Conservation (phyloP, 805 yeast genomes). For the Ogataea kodamae region DNA sequence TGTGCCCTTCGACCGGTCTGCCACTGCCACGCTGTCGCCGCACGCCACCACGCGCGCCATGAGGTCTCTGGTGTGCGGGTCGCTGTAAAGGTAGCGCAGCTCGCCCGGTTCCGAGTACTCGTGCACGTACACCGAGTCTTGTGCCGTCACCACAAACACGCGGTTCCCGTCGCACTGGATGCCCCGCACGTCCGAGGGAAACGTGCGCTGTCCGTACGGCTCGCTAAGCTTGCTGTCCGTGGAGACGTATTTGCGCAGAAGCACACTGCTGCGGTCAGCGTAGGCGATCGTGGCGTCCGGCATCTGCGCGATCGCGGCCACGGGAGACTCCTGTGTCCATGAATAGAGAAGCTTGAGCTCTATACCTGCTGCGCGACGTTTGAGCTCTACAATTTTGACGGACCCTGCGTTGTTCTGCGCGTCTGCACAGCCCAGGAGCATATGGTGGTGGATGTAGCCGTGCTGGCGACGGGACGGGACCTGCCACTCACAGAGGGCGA, state of each 20-base stretch:
- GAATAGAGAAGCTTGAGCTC: conserved; percentile 16
- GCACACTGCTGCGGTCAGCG: conserved; percentile 17
- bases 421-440: conserved; percentile 34
- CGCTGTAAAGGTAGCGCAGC: conserved; percentile 17
- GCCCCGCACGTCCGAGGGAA: conserved; percentile 20
- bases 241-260: conserved; percentile 18
- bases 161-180: conserved; percentile 22
- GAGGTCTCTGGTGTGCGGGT: conserved; percentile 21
- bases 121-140: conserved; percentile 26
- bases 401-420: conserved; percentile 18
- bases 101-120: conserved; percentile 8
- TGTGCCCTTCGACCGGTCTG: conserved; percentile 22
- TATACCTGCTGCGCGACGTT: conserved; percentile 14
- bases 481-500: conserved; percentile 35
- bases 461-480: conserved; percentile 21
- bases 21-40: conserved; percentile 11
- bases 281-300: conserved; percentile 26
- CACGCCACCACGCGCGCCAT: conserved; percentile 23
- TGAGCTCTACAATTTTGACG: conserved; percentile 30
- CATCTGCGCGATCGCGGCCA: conserved; percentile 23
- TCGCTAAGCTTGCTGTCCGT: conserved; percentile 24
- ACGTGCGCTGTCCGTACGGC: conserved; percentile 8
- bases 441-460: conserved; percentile 22
- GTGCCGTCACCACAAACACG: conserved; percentile 29
- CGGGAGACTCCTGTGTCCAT: conserved; percentile 22